Conservation (phyloP, 139 green algal species). For the Tetraselmis chui region DNA sequence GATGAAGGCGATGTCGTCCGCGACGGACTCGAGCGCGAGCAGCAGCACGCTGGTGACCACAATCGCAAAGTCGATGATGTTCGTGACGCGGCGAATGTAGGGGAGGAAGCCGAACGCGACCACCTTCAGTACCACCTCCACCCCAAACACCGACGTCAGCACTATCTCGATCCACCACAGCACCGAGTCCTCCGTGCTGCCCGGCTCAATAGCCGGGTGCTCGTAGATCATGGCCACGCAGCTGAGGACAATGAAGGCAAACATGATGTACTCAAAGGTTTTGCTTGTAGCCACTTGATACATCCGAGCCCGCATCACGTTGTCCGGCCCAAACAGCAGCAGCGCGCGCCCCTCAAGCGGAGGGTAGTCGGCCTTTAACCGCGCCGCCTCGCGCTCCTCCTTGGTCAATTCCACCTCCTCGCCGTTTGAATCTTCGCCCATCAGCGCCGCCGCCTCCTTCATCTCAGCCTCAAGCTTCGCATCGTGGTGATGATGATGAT, state of each 20-base stretch:
- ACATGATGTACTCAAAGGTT: constrained; percentile 63
- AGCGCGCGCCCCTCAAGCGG: constrained; percentile 6
- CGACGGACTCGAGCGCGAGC: constrained; percentile 26
- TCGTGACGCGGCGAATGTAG: constrained; percentile 58
- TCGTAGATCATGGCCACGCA: constrained; percentile 64
- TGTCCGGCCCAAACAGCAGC: constrained; percentile 25
- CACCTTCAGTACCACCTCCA: constrained; percentile 63
- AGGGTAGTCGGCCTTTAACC: background rate
- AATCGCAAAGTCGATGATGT: constrained; percentile 66
- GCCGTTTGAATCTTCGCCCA: background rate
- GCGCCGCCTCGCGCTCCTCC: background rate
- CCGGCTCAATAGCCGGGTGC: constrained; percentile 33
- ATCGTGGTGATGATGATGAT: background rate
- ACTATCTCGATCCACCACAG: constrained; percentile 38
- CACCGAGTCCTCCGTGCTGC: constrained; percentile 16
- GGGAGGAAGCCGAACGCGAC: constrained; percentile 54
- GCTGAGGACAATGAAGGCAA: constrained; percentile 59
- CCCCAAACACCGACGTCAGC: constrained; percentile 51
- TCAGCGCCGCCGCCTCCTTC: background rate
- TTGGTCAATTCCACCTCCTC: background rate
- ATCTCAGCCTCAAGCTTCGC: background rate
- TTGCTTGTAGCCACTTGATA: constrained; percentile 24
- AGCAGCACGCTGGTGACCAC: constrained; percentile 45
- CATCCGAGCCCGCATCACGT: constrained; percentile 27
- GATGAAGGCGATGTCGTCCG: constrained; percentile 18